phyloP scores from a whole-genome alignment of 495 filamentous ascomycete species.

The Diplogelasinospora grovesii region DNA sequence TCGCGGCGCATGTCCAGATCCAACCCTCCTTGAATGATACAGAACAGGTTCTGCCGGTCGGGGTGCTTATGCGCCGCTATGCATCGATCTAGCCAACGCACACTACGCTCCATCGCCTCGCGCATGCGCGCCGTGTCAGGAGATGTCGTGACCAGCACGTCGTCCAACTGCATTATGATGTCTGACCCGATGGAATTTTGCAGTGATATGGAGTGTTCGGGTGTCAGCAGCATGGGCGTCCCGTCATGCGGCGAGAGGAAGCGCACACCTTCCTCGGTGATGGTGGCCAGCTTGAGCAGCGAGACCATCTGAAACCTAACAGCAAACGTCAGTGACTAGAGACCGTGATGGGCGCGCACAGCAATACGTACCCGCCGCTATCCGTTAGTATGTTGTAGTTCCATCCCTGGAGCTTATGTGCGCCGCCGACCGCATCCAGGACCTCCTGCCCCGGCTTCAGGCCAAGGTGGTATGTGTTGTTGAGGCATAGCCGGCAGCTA shows the following conservation, averaged over 20 bases:
- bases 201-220: constrained; percentile 92
- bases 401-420: constrained; percentile 93
- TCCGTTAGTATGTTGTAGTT: constrained; percentile 91
- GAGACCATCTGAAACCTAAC: constrained; percentile 99
- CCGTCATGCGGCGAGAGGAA: constrained; percentile 95
- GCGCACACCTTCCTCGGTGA: constrained; percentile 92
- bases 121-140: constrained; percentile 79
- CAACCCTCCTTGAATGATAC: constrained; percentile 94
- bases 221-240: constrained; percentile 93
- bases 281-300: constrained; percentile 82
- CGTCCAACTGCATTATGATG: constrained; percentile 99
- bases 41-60: constrained; percentile 85
- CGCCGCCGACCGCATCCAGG: constrained; percentile 79
- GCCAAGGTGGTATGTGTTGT: constrained; percentile 96
- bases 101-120: constrained; percentile 89
- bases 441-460: constrained; percentile 88
- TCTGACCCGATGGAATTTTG: constrained; percentile 97
- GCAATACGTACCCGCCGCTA: constrained; percentile 78
- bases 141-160: constrained; percentile 92
- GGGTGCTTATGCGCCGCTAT: constrained; percentile 86
- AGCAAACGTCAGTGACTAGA: constrained; percentile 6
- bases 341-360: background rate
- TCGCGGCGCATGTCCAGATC: constrained; percentile 81
- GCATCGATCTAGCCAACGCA: constrained; percentile 98
- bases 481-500: constrained; percentile 84